phyloP scores from a whole-genome alignment of 306 rosid genomes.

The Quercus aquifolioides region DNA sequence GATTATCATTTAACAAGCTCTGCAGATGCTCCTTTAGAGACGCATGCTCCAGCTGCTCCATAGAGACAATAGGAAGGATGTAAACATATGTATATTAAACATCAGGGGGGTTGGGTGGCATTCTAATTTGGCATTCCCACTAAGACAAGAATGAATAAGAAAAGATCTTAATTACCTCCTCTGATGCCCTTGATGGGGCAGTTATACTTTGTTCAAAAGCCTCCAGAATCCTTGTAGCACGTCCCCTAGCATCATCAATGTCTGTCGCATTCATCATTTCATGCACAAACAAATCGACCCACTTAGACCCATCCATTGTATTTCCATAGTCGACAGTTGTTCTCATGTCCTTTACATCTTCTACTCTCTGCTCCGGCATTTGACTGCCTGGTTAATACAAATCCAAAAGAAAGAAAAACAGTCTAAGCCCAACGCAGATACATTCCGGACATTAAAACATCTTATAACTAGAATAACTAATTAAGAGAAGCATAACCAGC shows the following conservation, averaged over 20 bases:
- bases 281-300: slow-evolving; percentile 43
- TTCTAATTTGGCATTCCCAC: neutral
- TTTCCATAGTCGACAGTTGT: neutral
- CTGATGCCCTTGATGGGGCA: slow-evolving; percentile 15
- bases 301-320: slow-evolving; percentile 14
- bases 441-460: neutral
- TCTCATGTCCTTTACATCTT: slow-evolving; percentile 1
- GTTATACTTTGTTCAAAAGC: slow-evolving; percentile 33
- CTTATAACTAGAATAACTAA: neutral
- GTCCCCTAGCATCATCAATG: slow-evolving; percentile 30
- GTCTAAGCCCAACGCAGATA: neutral
- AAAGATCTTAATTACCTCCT: slow-evolving; percentile 21
- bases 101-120: neutral
- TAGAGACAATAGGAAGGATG: neutral
- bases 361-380: slow-evolving; percentile 21
- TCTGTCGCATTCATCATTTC: slow-evolving; percentile 34
- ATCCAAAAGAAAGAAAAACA: neutral
- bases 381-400: slow-evolving; percentile 23
- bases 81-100: neutral
- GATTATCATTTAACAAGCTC: slow-evolving; percentile 39
- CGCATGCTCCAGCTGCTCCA: slow-evolving; percentile 25
- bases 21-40: slow-evolving; percentile 33
- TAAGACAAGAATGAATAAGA: neutral
- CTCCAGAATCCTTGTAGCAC: slow-evolving; percentile 36
- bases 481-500: neutral